Evolutionary conservation across 495 filamentous ascomycete genomes (phyloP), one percentile per base, ranked within the genome.

Genomic region (Lophiotrema nucula): DNA sequence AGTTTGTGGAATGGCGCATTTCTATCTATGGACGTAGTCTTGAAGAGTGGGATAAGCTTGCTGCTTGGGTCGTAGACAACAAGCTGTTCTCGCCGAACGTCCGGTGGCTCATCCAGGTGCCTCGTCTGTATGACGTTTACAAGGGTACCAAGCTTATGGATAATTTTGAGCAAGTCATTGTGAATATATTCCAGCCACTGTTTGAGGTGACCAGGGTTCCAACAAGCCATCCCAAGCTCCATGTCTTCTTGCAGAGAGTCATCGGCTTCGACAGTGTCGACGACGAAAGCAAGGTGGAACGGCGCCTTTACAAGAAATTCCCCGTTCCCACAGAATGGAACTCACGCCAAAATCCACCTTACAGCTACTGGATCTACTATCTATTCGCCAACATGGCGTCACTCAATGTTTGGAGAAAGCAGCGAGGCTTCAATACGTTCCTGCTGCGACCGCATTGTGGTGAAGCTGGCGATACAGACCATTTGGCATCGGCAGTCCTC

Each of bases 1-100:
- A 98, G 72, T 96, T 98, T 88, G 95, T 92, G 4, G 93, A 98
- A 76, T 98, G 95, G 89, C 89, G 93, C 16, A 93, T 98, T 52
- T 96, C 90, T 12, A 91, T 98, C 56, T 97, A 98, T 68, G 93
- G 93, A 48, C 86, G 89, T 69, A 85, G 88, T 4, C 74, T 93
- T 24, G 87, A 96, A 58, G 93, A 98, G 71, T 98, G 93, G 93
- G 92, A 97, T 69, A 98, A 95, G 66, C 82, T 98, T 41, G 92
- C 93, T 2, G 88, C 89, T 10, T 98, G 93, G 93, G 93, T 98
- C n/a, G 82, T 97, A 16, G 93, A 98, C 77, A 95, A 98, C 73
- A 97, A 97, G 73, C 79, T 98, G 26, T 92, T 96, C 71, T 96
- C 91, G 0, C 93, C 90, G 63, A 98, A 97, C 71, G 89, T 97